Percentiles rank a stretch among this genome's conserved stretches.
phyloP scores from a whole-genome alignment of 2,329 filamentous ascomycete genomes.

The Alternaria burnsii region DNA sequence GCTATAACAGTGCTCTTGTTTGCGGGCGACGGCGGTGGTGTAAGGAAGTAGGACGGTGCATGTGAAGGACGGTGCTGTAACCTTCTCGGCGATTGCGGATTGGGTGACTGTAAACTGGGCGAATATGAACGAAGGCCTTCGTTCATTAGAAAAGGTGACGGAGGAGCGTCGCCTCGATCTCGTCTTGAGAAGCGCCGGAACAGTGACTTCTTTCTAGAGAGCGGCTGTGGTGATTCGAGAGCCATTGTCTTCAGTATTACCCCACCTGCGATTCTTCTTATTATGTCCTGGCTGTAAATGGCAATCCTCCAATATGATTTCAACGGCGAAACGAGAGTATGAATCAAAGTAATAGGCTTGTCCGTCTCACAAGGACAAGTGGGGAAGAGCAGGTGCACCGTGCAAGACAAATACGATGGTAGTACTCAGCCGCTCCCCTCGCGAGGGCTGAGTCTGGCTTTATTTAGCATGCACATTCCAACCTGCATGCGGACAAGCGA shows the following conservation, averaged over 20 bases:
- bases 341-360: conserved; percentile 4
- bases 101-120: not conserved
- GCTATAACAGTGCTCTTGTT: conserved; percentile 10
- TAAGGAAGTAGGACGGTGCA: conserved; percentile 9
- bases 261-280: conserved; percentile 5
- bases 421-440: conserved; percentile 18
- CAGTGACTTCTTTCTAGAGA: conserved; percentile 27
- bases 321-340: not conserved
- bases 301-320: not conserved
- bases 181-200: conserved; percentile 30
- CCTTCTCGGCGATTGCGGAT: conserved; percentile 5
- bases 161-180: conserved; percentile 16
- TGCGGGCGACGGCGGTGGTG: conserved; percentile 20
- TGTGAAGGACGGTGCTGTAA: conserved; percentile 16
- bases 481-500: conserved; percentile 10
- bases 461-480: conserved; percentile 19
- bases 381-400: conserved; percentile 5
- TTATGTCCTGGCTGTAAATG: not conserved
- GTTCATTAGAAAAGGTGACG: conserved; percentile 11
- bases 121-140: not conserved
- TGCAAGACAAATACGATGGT: conserved; percentile 9
- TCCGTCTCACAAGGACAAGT: conserved; percentile 4
- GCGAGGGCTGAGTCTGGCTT: conserved; percentile 19
- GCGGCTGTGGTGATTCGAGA: conserved; percentile 20
- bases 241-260: conserved; percentile 22